Base-by-base conservation (phyloP, 2,329 filamentous ascomycete species). In the Ophiosphaerella herpotricha region DNA sequence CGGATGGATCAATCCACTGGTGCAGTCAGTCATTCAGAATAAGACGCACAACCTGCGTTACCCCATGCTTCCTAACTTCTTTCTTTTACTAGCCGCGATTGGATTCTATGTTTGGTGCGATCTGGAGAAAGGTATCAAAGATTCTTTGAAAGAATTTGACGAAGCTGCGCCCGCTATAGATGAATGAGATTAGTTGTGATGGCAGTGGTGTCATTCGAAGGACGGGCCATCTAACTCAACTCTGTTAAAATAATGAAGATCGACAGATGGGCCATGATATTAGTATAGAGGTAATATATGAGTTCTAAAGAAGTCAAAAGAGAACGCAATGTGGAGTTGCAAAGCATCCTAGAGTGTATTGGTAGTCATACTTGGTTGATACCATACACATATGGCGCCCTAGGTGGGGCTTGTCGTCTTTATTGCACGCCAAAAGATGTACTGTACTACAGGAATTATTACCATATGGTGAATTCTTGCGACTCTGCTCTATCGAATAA, bases 61-160 rank as follows among this genome's bases (percentile, higher is more conserved):
- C 14, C 46, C 46, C 16, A 48, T 48, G 46, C 24, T 43, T 8
- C 46, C 46, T 6, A 48, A 48, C 13, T 48, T 43, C 39, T 48
- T 48, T 11, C 36, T 48, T 7, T 31, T 48, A 8, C 16, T 48
- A 16, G 46, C 34, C 13, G 46, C 46, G 2, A 35, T 43, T 12
- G 39, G 46, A 1, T 48, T 48, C n/a, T 48, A 48, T 14, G 26
- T 48, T 26, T 48, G 46, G 46, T 48, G 46, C 34, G 39, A 48
- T 33, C 35, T 48, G 5, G 46, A 48, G 39, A 48, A 48, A 35
- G 39, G 46, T 11, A 34, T 48, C 16, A 48, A 39, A 23, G 39
- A 48, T 26, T 43, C 39, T 14, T 21, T 48, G 14, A 13, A 43
- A 14, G 39, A 39, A 6, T 48, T 48, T 32, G 46, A 48, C 24